Percentiles rank a stretch among this genome's conserved stretches.
These are phyloP conservation scores for Fraxinus angustifolia DNA, from an alignment of 305 asterid genomes.

Conservation along the genomic window DNA sequence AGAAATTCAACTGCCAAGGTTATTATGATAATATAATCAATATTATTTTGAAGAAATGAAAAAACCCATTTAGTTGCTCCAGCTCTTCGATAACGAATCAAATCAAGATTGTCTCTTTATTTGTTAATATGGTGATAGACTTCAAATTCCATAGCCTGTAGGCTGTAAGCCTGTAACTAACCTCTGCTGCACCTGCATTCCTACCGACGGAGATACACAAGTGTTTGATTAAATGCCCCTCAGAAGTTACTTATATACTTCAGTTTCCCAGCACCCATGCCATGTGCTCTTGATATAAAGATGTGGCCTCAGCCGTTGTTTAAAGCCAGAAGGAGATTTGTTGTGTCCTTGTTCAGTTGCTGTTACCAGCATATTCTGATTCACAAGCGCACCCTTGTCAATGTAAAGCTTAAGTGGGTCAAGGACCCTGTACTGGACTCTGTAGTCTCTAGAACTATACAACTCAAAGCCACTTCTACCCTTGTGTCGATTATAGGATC, in stretches of 20 bases:
- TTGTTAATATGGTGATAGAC: not conserved
- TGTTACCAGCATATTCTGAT: conserved; percentile 26
- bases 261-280: not conserved
- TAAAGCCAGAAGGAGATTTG: not conserved
- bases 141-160: not conserved
- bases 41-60: not conserved
- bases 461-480: conserved; percentile 62
- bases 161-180: not conserved
- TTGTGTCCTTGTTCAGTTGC: conserved; percentile 20
- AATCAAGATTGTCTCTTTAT: not conserved
- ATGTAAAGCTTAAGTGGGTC: conserved; percentile 78
- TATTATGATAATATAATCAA: not conserved
- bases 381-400: conserved; percentile 71
- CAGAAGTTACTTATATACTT: not conserved
- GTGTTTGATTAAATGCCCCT: not conserved
- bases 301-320: not conserved
- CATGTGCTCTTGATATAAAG: not conserved
- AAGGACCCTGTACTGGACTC: conserved; percentile 66
- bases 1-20: not conserved
- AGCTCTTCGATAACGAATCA: not conserved
- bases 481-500: conserved; percentile 59
- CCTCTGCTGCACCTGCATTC: not conserved
- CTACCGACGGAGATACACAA: not conserved
- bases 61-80: not conserved
- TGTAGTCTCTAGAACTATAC: conserved; percentile 47